Base-by-base conservation (phyloP, 1,284 basidiomycete species). In the Coniophora puteana region DNA sequence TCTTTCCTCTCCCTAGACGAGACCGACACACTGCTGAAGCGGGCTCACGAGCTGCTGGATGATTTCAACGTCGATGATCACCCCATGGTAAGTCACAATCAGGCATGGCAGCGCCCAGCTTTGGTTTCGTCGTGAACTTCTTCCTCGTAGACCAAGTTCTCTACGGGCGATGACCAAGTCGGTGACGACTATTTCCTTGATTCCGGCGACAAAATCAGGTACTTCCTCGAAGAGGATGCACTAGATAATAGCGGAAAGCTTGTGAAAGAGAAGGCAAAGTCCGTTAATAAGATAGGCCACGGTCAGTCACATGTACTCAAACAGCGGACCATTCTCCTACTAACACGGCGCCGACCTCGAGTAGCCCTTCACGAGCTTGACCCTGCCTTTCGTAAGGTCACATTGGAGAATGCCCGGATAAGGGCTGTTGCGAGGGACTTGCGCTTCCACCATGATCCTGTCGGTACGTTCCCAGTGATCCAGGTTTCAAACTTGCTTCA, bases 151-250 rank as follows among this genome's bases (percentile, higher is more conserved):
- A 97, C 93, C 5, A 88, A 82, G 51, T 98, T 99, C 66, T 87
- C 83, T 18, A 94, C 93, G 0, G 76, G 78, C 12, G 80, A 84
- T 47, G 67, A 83, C 40, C 89, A 93, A 52, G 74, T 91, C 27
- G 92, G 93, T 1, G 93, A 98, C 57, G 80, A 90, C 20, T 98
- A 98, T 62, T 99, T 99, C 57, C 68, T 98, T 41, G 77, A 71
- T 11, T 93, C 89, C 1, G 91, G 91, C 1, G 91, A 97, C 62
- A 95, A 96, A 73, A 89, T 93, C 64, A 78, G 87, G 3, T 93
- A 82, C 62, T 95, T 95, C 59, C 68, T 94, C 28, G 93, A 95
- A 55, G 80, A 86, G 53, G 89, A 83, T 41, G 90, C 90, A 0
- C 67, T 91, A 7, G 73, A 77, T 53, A 55, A 65, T 27, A 55